phyloP scores from a whole-genome alignment of 1,139 yeast genomes.

The Yamadazyma oceani region DNA sequence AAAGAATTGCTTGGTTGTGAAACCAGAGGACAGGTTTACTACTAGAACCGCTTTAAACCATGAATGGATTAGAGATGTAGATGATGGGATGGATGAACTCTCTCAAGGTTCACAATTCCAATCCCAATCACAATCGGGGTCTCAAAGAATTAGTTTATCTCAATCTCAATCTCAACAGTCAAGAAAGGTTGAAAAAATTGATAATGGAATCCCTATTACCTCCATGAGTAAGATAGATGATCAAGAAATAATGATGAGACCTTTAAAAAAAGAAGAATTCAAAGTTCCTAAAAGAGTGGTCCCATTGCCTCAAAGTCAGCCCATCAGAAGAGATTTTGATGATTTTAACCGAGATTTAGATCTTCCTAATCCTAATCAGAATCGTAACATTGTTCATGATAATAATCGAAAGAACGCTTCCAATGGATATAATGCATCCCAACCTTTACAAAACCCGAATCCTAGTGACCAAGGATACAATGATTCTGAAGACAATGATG shows the following conservation, averaged over 20 bases:
- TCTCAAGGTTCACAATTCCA: conserved; percentile 4
- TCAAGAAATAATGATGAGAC: conserved; percentile 43
- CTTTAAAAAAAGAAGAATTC: conserved; percentile 40
- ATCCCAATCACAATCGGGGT: conserved; percentile 7
- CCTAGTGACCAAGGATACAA: background rate
- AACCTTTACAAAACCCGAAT: background rate
- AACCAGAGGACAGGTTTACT: conserved; percentile 67
- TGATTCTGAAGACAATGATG: background rate
- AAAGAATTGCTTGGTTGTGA: conserved; percentile 65
- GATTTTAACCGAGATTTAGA: conserved; percentile 3
- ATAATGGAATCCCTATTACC: conserved; percentile 44
- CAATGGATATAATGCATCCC: background rate
- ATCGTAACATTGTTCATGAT: background rate
- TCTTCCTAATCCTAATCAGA: background rate
- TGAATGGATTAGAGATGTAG: conserved; percentile 54
- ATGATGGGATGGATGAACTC: conserved; percentile 22
- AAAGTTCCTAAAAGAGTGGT: conserved; percentile 45
- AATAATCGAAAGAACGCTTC: background rate
- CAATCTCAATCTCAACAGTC: conserved; percentile 70
- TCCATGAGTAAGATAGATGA: conserved; percentile 46
- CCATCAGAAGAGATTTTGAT: conserved; percentile 14
- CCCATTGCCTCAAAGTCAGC: conserved; percentile 45
- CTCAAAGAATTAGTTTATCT: conserved; percentile 54
- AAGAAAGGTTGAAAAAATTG: conserved; percentile 40
- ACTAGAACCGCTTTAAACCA: conserved; percentile 73